Base-by-base conservation (phyloP, 1,284 basidiomycete species). In the Rhodotorula sp. region DNA sequence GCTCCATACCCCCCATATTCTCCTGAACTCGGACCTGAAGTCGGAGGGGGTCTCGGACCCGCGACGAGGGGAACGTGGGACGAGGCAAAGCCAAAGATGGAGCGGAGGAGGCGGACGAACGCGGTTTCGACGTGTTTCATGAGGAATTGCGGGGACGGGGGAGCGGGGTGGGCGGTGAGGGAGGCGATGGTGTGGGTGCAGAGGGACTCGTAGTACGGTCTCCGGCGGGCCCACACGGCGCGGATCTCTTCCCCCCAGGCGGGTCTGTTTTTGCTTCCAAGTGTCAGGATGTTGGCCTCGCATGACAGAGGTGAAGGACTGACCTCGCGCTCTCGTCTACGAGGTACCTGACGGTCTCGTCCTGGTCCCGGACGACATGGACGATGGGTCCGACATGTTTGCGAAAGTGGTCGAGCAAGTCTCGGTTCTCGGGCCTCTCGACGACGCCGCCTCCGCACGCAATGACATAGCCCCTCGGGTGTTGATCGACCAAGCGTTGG, bases 381-480 rank as follows among this genome's bases (percentile, higher is more conserved):
- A 93, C 87, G 23, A 93, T 84, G 47, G 83, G 83, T 18, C 87
- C 86, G 78, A 93, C 93, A 15, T 85, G 81, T 78, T 87, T 85
- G 72, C 97, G 84, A 23, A 91, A 79, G 39, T 89, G 84, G 26
- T 23, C 18, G 29, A 74, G 51, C 43, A 67, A 23, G 39, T 61
- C 31, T 51, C 92, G 84, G 14, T 91, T 90, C 58, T 85, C 86
- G 6, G 88, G 85, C 0, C 89, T 91, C 83, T 99, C 96, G 49
- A 99, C 92, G 62, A 98, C 89, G 0, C 96, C 95, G 5, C 96
- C 96, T 20, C 97, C 96, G 23, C 97, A 88, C 70, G 91, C 92
- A 78, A 97, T 87, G 56, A 97, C 86, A 79, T 92, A 87, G 7
- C 87, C 87, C 21, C 85, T 78, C 1, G 79, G 77, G 12, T 80